Conservation (phyloP, 371 early-diverging fungal genomes). For the Dipsacomyces acuminosporus region DNA sequence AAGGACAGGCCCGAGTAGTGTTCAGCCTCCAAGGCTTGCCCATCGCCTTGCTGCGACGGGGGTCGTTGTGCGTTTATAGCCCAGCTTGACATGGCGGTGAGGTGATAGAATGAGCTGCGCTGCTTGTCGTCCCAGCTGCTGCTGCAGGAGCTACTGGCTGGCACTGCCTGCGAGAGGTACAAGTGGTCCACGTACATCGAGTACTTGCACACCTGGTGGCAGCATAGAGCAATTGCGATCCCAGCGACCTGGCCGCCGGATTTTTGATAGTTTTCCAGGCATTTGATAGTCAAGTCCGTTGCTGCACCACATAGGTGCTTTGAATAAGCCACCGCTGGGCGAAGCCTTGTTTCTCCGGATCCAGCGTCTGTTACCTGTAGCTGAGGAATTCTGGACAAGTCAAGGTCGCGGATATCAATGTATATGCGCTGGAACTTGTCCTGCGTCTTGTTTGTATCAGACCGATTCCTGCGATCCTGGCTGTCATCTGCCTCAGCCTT, state of each 20-base stretch:
- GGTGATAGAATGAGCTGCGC: constrained; percentile 7
- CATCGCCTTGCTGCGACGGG: constrained; percentile 17
- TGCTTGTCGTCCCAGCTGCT: constrained; percentile 1
- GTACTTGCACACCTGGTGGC: constrained; percentile 82
- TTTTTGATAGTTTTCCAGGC: constrained; percentile 59
- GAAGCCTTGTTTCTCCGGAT: constrained; percentile 33
- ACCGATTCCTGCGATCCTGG: constrained; percentile 5
- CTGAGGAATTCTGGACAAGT: constrained; percentile 50
- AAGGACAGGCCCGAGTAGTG: constrained; percentile 62
- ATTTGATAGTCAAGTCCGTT: constrained; percentile 80
- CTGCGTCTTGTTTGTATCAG: background rate
- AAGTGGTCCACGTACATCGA: constrained; percentile 67
- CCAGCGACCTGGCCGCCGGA: constrained; percentile 55
- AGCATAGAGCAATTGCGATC: constrained; percentile 83
- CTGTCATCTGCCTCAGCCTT: background rate
- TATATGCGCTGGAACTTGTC: constrained; percentile 58
- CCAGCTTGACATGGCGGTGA: constrained; percentile 21
- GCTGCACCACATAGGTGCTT: constrained; percentile 94
- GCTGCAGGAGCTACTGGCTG: constrained; percentile 54
- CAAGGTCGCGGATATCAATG: constrained; percentile 83
- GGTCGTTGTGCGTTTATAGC: constrained; percentile 12
- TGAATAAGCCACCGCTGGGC: constrained; percentile 65
- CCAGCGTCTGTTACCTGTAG: constrained; percentile 27
- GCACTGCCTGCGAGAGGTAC: constrained; percentile 55
- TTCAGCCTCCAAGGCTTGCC: constrained; percentile 47